phyloP scores from a whole-genome alignment of 331 rosid species.

The Quercus tomentella region DNA sequence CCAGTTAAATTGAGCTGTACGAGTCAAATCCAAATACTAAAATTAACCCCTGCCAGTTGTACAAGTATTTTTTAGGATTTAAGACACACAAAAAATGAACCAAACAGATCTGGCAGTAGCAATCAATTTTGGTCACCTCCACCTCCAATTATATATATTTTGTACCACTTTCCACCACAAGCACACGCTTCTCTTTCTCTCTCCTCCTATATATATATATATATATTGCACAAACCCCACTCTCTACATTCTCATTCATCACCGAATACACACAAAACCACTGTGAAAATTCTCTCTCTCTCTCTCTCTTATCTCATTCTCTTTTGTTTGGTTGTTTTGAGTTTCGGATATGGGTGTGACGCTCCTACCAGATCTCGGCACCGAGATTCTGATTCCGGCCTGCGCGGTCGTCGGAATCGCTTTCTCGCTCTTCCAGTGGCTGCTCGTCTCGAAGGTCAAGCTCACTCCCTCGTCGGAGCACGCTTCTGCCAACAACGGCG shows the following conservation, averaged over 20 bases:
- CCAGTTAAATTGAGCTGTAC: too few species aligned
- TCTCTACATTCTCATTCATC: neutral
- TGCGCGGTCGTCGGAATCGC: slow-evolving; percentile 75
- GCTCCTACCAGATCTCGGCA: slow-evolving; percentile 75
- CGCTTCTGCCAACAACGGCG: slow-evolving; percentile 16
- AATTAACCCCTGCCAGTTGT: too few species aligned
- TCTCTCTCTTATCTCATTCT: neutral
- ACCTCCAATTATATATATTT: neutral
- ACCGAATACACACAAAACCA: too few species aligned
- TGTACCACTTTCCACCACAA: slow-evolving; percentile 29
- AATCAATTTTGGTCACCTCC: neutral
- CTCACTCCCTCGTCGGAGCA: slow-evolving; percentile 41
- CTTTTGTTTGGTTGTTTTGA: neutral
- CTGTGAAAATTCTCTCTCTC: neutral
- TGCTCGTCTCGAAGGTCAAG: slow-evolving; percentile 64
- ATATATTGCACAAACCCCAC: neutral
- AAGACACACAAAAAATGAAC: neutral
- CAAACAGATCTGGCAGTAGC: slow-evolving; percentile 20
- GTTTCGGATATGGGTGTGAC: slow-evolving; percentile 49
- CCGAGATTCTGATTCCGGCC: slow-evolving; percentile 75
- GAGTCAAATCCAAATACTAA: too few species aligned
- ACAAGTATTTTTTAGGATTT: too few species aligned
- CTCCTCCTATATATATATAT: neutral
- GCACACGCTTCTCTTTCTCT: too few species aligned
- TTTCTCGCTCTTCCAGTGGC: slow-evolving; percentile 74